phyloP scores from a whole-genome alignment of 1,284 basidiomycete genomes.

The Moesziomyces aphidis region DNA sequence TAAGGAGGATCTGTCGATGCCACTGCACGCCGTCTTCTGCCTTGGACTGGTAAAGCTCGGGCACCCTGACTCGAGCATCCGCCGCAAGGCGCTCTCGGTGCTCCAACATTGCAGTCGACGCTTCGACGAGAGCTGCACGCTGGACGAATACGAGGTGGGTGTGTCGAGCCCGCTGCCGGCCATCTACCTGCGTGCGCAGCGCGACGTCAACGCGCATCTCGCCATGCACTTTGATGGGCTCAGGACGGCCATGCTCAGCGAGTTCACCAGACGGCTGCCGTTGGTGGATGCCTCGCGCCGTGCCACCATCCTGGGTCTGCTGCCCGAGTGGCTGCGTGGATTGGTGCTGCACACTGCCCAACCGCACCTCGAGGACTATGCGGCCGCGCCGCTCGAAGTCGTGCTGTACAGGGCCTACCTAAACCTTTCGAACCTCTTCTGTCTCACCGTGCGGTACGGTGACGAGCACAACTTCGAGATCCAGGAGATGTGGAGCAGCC shows the following conservation, averaged over 20 bases:
- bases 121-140: constrained; percentile 34
- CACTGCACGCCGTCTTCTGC: constrained; percentile 81
- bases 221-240: constrained; percentile 83
- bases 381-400: constrained; percentile 33
- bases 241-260: constrained; percentile 77
- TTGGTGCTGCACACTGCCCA: constrained; percentile 46
- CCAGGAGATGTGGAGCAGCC: constrained; percentile 80
- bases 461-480: constrained; percentile 84
- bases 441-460: constrained; percentile 82
- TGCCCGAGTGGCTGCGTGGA: constrained; percentile 58
- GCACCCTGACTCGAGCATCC: constrained; percentile 77
- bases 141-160: constrained; percentile 75
- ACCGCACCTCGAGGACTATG: constrained; percentile 17
- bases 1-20: constrained; percentile 74
- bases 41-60: constrained; percentile 87
- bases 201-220: constrained; percentile 80
- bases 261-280: constrained; percentile 80
- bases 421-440: constrained; percentile 83
- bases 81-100: constrained; percentile 82
- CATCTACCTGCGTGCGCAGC: constrained; percentile 84
- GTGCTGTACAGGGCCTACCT: constrained; percentile 51
- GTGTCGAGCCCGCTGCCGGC: constrained; percentile 79
- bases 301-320: constrained; percentile 52
- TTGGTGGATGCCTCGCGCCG: constrained; percentile 70
- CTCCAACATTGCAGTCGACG: constrained; percentile 75